Percentiles rank a stretch among this genome's conserved stretches.
phyloP scores from a whole-genome alignment of 2,329 filamentous ascomycete species.

The Pyrenochaeta sp. region DNA sequence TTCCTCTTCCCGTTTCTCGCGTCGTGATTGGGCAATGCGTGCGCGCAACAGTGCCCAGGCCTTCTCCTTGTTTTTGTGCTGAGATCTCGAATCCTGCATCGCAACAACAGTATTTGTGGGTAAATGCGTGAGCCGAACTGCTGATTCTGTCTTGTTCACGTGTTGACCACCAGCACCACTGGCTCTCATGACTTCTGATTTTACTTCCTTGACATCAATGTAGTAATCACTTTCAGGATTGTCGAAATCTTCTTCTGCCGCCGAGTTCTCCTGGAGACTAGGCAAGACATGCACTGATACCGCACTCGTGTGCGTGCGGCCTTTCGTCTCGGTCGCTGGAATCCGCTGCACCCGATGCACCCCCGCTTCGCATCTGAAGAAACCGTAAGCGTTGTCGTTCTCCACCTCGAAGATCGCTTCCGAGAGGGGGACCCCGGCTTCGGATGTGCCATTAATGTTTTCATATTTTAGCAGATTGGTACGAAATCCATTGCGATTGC shows the following conservation, averaged over 20 bases:
- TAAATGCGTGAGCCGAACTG: constrained; percentile 87
- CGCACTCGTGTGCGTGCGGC: constrained; percentile 91
- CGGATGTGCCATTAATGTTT: constrained; percentile 68
- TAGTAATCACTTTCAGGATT: constrained; percentile 93
- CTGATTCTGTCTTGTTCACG: constrained; percentile 98
- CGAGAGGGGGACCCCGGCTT: constrained; percentile 72
- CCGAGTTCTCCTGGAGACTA: constrained; percentile 70
- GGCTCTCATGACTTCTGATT: constrained; percentile 87
- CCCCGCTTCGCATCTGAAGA: constrained; percentile 85
- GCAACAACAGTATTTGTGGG: constrained; percentile 86
- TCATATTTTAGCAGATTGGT: constrained; percentile 81
- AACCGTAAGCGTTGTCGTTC: constrained; percentile 77
- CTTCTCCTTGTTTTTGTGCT: constrained; percentile 84
- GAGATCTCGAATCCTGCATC: constrained; percentile 92
- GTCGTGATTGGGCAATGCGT: constrained; percentile 77
- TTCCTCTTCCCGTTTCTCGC: constrained; percentile 85
- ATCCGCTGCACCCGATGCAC: constrained; percentile 96
- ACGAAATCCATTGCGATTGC: constrained; percentile 71
- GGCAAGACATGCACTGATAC: constrained; percentile 93
- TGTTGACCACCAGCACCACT: constrained; percentile 94
- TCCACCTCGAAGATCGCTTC: constrained; percentile 90
- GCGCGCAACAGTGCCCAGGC: constrained; percentile 88
- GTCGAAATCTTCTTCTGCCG: constrained; percentile 67
- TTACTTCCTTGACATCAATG: constrained; percentile 82
- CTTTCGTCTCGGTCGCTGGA: constrained; percentile 87